A percentile compares a stretch with the other conserved stretches of the same genome.
Conservation (phyloP, 2,329 filamentous ascomycete species). For the Pyrenophora seminiperda region DNA sequence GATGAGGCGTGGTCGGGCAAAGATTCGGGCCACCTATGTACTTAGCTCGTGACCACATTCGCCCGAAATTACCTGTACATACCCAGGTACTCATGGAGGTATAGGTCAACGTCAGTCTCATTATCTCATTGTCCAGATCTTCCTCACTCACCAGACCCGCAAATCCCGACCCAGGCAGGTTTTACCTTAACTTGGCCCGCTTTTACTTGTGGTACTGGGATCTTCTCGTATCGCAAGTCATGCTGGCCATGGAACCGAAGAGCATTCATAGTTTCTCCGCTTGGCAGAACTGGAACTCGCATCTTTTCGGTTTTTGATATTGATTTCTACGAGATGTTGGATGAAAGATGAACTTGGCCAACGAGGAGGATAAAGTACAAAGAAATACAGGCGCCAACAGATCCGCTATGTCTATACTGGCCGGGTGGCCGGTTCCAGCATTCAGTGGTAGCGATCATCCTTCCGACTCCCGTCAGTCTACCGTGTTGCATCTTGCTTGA, state of each 20-base stretch:
- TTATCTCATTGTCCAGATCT: too few relatives aligned
- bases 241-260: slow-evolving; percentile 53
- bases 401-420: neutral
- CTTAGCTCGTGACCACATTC: slow-evolving; percentile 5
- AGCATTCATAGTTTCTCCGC: slow-evolving; percentile 50
- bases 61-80: slow-evolving; percentile 6
- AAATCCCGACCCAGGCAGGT: slow-evolving; percentile 52
- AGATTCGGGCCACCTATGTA: slow-evolving; percentile 51
- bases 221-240: slow-evolving; percentile 52
- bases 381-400: neutral
- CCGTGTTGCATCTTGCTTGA: slow-evolving; percentile 5
- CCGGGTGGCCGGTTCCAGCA: neutral
- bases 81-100: slow-evolving; percentile 55
- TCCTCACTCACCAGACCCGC: slow-evolving; percentile 43
- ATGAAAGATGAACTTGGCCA: neutral
- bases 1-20: slow-evolving; percentile 59
- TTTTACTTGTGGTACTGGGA: slow-evolving; percentile 48
- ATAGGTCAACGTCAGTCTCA: slow-evolving; percentile 24
- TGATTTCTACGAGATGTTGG: neutral
- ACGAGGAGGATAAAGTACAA: slow-evolving; percentile 1
- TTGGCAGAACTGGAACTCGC: slow-evolving; percentile 8
- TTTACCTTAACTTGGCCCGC: slow-evolving; percentile 52
- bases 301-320: too few relatives aligned
- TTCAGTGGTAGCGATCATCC: slow-evolving; percentile 3
- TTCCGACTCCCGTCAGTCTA: neutral